Evolutionary conservation across 257 asterid species (phyloP).

Genomic region (Ophiorrhiza pumila): DNA sequence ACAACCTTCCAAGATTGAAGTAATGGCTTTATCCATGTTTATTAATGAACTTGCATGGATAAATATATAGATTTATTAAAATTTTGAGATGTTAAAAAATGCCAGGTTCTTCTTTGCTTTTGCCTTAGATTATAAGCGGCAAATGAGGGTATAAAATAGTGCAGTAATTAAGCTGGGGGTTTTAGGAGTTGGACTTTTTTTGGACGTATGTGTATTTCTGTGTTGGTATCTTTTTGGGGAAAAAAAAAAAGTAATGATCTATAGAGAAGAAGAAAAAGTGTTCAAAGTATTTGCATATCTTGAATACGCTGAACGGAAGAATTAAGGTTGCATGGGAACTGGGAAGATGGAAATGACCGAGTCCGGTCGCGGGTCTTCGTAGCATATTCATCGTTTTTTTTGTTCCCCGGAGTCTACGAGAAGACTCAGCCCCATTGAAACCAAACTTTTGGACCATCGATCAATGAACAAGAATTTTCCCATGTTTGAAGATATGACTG

Average conservation of each 20-base stretch:
- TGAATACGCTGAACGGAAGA: constrained; percentile 57
- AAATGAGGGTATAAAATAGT: not conserved
- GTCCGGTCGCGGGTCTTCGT: constrained; percentile 20
- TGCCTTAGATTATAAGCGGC: not conserved
- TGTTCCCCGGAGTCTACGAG: constrained; percentile 40
- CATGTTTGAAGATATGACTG: constrained; percentile 36
- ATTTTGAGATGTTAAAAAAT: not conserved
- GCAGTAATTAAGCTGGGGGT: constrained; percentile 1
- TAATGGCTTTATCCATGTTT: constrained; percentile 52
- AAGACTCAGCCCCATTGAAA: constrained; percentile 65
- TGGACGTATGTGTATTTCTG: constrained; percentile 4
- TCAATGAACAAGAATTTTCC: constrained; percentile 32
- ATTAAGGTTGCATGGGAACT: no score
- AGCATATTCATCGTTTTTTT: not conserved
- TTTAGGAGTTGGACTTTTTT: no score
- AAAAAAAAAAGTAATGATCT: not conserved
- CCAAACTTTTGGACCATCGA: constrained; percentile 30
- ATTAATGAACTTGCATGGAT: not conserved
- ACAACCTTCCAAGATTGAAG: constrained; percentile 46
- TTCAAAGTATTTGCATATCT: constrained; percentile 47
- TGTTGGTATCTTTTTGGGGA: constrained; percentile 5
- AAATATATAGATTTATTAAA: not conserved
- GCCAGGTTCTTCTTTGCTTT: not conserved
- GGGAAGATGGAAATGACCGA: constrained; percentile 25
- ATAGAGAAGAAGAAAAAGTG: constrained; percentile 14